phyloP scores from a whole-genome alignment of 495 filamentous ascomycete genomes.

The Wilcoxina mikolae region DNA sequence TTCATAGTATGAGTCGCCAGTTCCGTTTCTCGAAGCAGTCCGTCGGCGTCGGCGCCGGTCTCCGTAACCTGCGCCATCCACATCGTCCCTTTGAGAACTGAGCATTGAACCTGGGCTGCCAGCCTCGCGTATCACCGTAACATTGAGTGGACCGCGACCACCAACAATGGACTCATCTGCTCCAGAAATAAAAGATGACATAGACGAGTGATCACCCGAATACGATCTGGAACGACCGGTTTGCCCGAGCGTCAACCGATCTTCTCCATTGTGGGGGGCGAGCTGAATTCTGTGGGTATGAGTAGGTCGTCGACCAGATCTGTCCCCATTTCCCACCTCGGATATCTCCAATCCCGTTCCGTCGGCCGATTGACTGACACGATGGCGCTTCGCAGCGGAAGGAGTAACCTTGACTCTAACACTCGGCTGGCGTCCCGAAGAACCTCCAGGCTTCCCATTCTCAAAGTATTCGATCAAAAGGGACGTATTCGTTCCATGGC shows the following conservation, averaged over 20 bases:
- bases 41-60: slow-evolving; percentile 22
- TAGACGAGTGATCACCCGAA: slow-evolving; percentile 26
- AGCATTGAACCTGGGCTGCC: slow-evolving; percentile 19
- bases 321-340: slow-evolving; percentile 1
- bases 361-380: slow-evolving; percentile 22
- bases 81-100: slow-evolving; percentile 18
- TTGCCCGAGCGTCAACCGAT: slow-evolving; percentile 25
- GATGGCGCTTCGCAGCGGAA: slow-evolving; percentile 33
- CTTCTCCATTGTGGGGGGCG: slow-evolving; percentile 23
- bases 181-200: slow-evolving; percentile 21
- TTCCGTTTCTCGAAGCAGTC: slow-evolving; percentile 17
- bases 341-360: slow-evolving; percentile 7
- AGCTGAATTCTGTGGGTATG: slow-evolving; percentile 26
- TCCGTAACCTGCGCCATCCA: slow-evolving; percentile 7
- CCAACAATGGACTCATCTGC: slow-evolving; percentile 16
- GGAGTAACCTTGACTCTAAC: slow-evolving; percentile 92
- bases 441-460: slow-evolving; percentile 51
- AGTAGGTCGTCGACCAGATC: slow-evolving; percentile 21
- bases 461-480: slow-evolving; percentile 98
- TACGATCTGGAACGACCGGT: slow-evolving; percentile 16
- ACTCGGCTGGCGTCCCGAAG: slow-evolving; percentile 56
- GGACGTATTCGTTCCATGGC: slow-evolving; percentile 42
- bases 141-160: slow-evolving; percentile 18
- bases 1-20: slow-evolving; percentile 18
- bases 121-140: slow-evolving; percentile 22